Conservation (phyloP, 2,329 filamentous ascomycete genomes). For the Zasmidium citrigriseum region DNA sequence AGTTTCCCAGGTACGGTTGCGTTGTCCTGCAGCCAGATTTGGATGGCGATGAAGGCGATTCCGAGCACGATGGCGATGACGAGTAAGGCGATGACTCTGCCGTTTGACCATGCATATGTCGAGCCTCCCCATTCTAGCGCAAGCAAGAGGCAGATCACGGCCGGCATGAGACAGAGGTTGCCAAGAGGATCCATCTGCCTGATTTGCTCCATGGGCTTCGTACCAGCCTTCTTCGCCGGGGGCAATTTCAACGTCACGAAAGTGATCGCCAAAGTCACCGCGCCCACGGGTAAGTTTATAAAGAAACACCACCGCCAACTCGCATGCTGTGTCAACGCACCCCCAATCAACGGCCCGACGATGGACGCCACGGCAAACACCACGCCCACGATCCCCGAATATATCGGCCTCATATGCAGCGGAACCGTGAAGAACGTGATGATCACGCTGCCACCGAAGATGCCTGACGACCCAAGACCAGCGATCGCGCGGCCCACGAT, state of each 20-base stretch:
- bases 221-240: constrained; percentile 1
- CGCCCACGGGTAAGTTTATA: neutral
- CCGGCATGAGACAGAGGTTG: constrained; percentile 29
- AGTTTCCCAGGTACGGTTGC: constrained; percentile 51
- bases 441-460: constrained; percentile 31
- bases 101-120: constrained; percentile 43
- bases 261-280: neutral
- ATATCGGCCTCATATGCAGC: constrained; percentile 1
- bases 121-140: constrained; percentile 53
- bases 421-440: constrained; percentile 1
- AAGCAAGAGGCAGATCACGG: constrained; percentile 46
- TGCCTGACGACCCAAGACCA: constrained; percentile 43
- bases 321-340: constrained; percentile 3
- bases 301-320: constrained; percentile 5
- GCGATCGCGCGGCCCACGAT: constrained; percentile 46
- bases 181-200: neutral
- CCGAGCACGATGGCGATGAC: constrained; percentile 48
- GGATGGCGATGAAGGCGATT: constrained; percentile 43
- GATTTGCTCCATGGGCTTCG: neutral
- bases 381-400: neutral
- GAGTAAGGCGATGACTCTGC: constrained; percentile 45
- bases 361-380: neutral
- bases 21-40: constrained; percentile 44
- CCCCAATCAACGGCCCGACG: constrained; percentile 2
- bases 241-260: neutral